Percentiles rank a stretch among this genome's conserved stretches.
Evolutionary conservation across 306 rosid species (phyloP).

Genomic region (Sophora flavescens): DNA sequence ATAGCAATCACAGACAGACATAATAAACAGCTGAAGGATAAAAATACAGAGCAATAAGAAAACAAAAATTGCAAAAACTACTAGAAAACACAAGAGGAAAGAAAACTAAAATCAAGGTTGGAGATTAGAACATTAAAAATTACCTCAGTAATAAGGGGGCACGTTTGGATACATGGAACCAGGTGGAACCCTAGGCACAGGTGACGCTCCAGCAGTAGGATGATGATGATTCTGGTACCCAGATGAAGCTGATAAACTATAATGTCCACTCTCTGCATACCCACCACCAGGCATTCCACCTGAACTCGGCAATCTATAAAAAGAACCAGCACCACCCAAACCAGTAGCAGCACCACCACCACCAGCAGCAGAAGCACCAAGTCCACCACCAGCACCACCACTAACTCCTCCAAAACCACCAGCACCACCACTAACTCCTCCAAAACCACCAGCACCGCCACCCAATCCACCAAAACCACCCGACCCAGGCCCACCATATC

Average conservation of each 20-base stretch:
- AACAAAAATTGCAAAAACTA: neutral
- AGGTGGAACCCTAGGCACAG: constrained; percentile 82
- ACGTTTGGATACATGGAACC: constrained; percentile 87
- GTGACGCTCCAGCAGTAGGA: constrained; percentile 77
- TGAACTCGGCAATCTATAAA: constrained; percentile 79
- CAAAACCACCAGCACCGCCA: constrained; percentile 38
- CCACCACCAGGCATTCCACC: constrained; percentile 79
- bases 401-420: constrained; percentile 39
- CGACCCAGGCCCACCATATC: constrained; percentile 62
- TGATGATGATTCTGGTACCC: constrained; percentile 83
- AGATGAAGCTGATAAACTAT: constrained; percentile 64
- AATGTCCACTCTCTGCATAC: constrained; percentile 80
- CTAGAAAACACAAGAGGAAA: neutral
- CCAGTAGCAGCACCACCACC: constrained; percentile 48
- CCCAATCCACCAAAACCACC: constrained; percentile 47
- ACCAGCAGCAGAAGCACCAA: constrained; percentile 44
- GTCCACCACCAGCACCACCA: constrained; percentile 45
- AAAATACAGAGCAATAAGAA: neutral
- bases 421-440: constrained; percentile 24
- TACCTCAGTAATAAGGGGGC: constrained; percentile 95
- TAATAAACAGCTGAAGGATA: neutral
- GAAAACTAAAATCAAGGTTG: neutral
- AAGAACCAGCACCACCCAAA: constrained; percentile 59
- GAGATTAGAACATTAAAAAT: constrained; percentile 5
- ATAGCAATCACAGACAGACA: neutral